Evolutionary conservation across 78 protist genomes (phyloP).

Genomic region (Dictyostelium purpureum): DNA sequence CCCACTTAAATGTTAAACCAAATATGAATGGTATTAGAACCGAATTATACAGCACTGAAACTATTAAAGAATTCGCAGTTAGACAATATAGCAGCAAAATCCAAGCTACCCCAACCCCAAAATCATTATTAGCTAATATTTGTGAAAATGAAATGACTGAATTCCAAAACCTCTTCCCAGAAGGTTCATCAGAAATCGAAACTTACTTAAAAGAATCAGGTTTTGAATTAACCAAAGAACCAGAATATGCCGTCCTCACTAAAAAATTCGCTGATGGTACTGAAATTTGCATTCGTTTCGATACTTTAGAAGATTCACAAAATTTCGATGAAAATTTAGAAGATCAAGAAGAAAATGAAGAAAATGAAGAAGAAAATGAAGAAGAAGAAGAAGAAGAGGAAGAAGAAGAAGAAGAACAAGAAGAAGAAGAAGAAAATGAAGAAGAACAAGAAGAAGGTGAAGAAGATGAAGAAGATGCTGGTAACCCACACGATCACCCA

Average conservation of each 20-base stretch:
- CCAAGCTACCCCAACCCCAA: constrained; percentile 67
- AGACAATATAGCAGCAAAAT: constrained; percentile 40
- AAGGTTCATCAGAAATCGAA: not conserved
- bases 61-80: not conserved
- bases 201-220: constrained; percentile 49
- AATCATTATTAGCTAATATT: not conserved
- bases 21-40: not conserved
- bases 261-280: constrained; percentile 46
- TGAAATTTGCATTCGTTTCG: constrained; percentile 28
- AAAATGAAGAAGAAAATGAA: constrained; percentile 15
- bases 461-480: not conserved
- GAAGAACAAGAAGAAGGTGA: constrained; percentile 25
- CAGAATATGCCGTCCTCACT: constrained; percentile 12
- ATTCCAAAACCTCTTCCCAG: constrained; percentile 37
- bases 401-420: constrained; percentile 25
- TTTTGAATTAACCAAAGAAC: constrained; percentile 33
- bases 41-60: not conserved
- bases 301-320: constrained; percentile 36
- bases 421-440: constrained; percentile 5
- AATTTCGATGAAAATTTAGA: not conserved
- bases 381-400: constrained; percentile 40
- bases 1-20: not conserved
- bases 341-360: constrained; percentile 3
- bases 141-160: constrained; percentile 61
- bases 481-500: constrained; percentile 62